Evolutionary conservation across 352 stramenopile species (phyloP).

Genomic region (Globisporangium heterothallicum): DNA sequence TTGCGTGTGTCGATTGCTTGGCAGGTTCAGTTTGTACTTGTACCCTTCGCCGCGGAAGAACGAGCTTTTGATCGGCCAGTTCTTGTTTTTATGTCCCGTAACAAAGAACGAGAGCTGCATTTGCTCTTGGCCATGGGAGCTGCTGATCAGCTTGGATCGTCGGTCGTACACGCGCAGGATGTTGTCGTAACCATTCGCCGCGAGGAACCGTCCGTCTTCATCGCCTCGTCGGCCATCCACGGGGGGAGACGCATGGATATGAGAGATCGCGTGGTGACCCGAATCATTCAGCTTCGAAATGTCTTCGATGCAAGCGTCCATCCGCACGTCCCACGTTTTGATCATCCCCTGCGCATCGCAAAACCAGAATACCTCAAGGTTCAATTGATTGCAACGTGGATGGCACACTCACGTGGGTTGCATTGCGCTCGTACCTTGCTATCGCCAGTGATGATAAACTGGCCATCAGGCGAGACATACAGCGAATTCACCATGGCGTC

Average conservation of each 20-base stretch:
- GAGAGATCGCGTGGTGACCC: slow-evolving; percentile 73
- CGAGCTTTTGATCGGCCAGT: slow-evolving; percentile 87
- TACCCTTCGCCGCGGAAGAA: slow-evolving; percentile 86
- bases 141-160: slow-evolving; percentile 79
- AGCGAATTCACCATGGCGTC: slow-evolving; percentile 86
- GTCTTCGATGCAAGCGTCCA: slow-evolving; percentile 72
- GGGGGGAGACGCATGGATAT: slow-evolving; percentile 73
- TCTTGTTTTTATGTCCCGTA: slow-evolving; percentile 87
- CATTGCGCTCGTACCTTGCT: slow-evolving; percentile 57
- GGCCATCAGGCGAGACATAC: slow-evolving; percentile 67
- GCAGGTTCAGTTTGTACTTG: slow-evolving; percentile 79
- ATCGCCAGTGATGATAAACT: slow-evolving; percentile 77
- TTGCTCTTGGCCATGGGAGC: slow-evolving; percentile 58
- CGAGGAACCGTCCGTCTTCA: slow-evolving; percentile 79
- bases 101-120: slow-evolving; percentile 78
- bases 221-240: slow-evolving; percentile 47
- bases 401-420: no score
- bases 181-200: slow-evolving; percentile 88
- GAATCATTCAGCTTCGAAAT: slow-evolving; percentile 76
- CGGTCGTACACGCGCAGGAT: slow-evolving; percentile 85
- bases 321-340: slow-evolving; percentile 85
- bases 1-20: slow-evolving; percentile 38
- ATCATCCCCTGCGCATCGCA: slow-evolving; percentile 51
- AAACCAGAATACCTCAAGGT: slow-evolving; percentile 8
- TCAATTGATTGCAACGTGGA: not conserved